Percentiles rank a stretch among this genome's conserved stretches.
Conservation (phyloP, 208 protist species). For the Acanthamoeba lenticulata region DNA sequence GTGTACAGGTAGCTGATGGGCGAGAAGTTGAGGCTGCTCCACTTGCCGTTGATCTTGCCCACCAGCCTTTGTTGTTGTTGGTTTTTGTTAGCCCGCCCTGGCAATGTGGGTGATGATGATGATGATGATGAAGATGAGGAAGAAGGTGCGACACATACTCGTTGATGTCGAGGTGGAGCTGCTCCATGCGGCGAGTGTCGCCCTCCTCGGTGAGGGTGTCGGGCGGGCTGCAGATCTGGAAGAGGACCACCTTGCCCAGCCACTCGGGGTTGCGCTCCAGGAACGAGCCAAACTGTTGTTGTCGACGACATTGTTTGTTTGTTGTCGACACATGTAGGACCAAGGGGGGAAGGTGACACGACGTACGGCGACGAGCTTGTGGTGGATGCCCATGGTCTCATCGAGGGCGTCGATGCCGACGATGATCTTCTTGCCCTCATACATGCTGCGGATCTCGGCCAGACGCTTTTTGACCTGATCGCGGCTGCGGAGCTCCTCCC, state of each 20-base stretch:
- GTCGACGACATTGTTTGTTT: too few species aligned
- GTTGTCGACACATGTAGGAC: neutral
- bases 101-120: neutral
- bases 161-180: slow-evolving; percentile 50
- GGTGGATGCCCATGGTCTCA: slow-evolving; percentile 85
- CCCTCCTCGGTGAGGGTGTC: neutral
- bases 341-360: neutral
- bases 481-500: neutral
- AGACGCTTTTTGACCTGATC: slow-evolving; percentile 56
- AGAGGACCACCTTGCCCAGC: slow-evolving; percentile 72
- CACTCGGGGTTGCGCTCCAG: slow-evolving; percentile 70
- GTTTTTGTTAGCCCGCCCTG: slow-evolving; percentile 81
- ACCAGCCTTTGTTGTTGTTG: slow-evolving; percentile 84
- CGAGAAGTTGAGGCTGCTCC: slow-evolving; percentile 80
- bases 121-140: neutral
- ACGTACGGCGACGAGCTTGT: slow-evolving; percentile 79
- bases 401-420: slow-evolving; percentile 86
- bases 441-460: slow-evolving; percentile 68
- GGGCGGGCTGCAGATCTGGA: slow-evolving; percentile 70
- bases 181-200: neutral
- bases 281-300: slow-evolving; percentile 74
- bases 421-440: slow-evolving; percentile 83
- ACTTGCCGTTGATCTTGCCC: slow-evolving; percentile 89
- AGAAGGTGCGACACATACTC: neutral
- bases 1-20: slow-evolving; percentile 86